Conservation (phyloP, 2,329 filamentous ascomycete genomes). For the Plenodomus biglobosus region DNA sequence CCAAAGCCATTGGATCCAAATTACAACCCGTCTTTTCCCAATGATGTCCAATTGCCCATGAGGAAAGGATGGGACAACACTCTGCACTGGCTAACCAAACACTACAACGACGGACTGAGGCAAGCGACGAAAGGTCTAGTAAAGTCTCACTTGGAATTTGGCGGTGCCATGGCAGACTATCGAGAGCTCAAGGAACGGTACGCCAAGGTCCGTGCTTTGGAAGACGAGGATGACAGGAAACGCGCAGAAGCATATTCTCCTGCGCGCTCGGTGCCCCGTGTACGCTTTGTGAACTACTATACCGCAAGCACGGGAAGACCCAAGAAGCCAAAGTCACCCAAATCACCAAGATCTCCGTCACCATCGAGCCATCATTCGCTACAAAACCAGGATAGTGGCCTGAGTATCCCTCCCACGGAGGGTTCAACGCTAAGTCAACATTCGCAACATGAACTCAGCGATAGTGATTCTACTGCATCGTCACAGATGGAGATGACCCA, state of each 20-base stretch:
- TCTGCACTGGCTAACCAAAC: conserved; percentile 78
- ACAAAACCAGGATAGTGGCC: conserved; percentile 7
- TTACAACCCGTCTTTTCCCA: conserved; percentile 74
- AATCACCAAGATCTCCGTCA: conserved; percentile 25
- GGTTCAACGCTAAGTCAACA: not conserved
- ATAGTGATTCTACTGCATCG: conserved; percentile 11
- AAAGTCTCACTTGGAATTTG: conserved; percentile 80
- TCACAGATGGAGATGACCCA: conserved; percentile 17
- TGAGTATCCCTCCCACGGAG: not conserved
- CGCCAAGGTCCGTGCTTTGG: conserved; percentile 66
- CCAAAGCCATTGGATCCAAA: conserved; percentile 56
- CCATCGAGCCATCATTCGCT: conserved; percentile 9
- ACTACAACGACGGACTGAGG: conserved; percentile 68
- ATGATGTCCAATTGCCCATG: conserved; percentile 70
- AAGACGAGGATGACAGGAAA: conserved; percentile 63
- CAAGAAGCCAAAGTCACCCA: conserved; percentile 54
- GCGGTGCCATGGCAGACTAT: conserved; percentile 77
- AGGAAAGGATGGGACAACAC: conserved; percentile 68
- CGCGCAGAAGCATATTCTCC: conserved; percentile 34
- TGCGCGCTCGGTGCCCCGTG: conserved; percentile 50
- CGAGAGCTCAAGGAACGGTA: conserved; percentile 70
- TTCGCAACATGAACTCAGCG: conserved; percentile 2
- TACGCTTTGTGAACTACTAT: conserved; percentile 88
- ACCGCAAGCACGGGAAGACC: conserved; percentile 76
- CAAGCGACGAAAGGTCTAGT: conserved; percentile 73